phyloP scores from a whole-genome alignment of 2,329 filamentous ascomycete species.

The Fusarium nodosum region DNA sequence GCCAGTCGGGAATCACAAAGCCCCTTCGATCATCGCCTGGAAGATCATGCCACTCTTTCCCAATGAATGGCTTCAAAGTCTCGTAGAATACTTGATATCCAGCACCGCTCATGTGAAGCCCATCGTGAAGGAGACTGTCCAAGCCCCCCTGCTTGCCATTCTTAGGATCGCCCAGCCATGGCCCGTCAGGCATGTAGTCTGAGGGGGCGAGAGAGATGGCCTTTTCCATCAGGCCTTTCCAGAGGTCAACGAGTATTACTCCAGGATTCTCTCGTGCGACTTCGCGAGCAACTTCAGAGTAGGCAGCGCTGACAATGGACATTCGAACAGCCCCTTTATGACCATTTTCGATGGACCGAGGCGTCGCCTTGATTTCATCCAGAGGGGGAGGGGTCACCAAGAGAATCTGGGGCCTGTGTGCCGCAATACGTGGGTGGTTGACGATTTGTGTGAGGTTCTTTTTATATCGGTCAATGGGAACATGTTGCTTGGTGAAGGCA shows the following conservation, averaged over 20 bases:
- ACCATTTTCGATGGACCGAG: constrained; percentile 63
- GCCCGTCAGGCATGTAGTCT: constrained; percentile 66
- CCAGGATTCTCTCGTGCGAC: constrained; percentile 78
- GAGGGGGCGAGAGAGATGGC: constrained; percentile 70
- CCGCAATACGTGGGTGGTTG: constrained; percentile 75
- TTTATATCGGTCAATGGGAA: constrained; percentile 81
- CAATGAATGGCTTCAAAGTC: constrained; percentile 63
- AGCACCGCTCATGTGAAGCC: constrained; percentile 68
- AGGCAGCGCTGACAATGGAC: constrained; percentile 64
- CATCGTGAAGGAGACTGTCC: constrained; percentile 67
- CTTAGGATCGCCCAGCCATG: constrained; percentile 64
- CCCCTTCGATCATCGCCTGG: constrained; percentile 55
- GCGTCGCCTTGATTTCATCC: constrained; percentile 77
- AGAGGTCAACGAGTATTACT: constrained; percentile 82
- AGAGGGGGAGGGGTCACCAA: constrained; percentile 86
- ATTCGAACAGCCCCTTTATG: constrained; percentile 60
- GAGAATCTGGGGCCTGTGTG: constrained; percentile 79
- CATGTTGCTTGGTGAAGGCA: constrained; percentile 76
- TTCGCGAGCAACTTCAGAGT: constrained; percentile 72
- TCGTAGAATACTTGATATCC: constrained; percentile 68
- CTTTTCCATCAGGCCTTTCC: constrained; percentile 80
- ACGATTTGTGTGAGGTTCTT: constrained; percentile 79
- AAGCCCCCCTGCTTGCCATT: constrained; percentile 66
- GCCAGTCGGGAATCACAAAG: constrained; percentile 66
- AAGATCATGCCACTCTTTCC: constrained; percentile 58